Conservation (phyloP, 1,139 yeast genomes). For the Suhomyces choctaworum region DNA sequence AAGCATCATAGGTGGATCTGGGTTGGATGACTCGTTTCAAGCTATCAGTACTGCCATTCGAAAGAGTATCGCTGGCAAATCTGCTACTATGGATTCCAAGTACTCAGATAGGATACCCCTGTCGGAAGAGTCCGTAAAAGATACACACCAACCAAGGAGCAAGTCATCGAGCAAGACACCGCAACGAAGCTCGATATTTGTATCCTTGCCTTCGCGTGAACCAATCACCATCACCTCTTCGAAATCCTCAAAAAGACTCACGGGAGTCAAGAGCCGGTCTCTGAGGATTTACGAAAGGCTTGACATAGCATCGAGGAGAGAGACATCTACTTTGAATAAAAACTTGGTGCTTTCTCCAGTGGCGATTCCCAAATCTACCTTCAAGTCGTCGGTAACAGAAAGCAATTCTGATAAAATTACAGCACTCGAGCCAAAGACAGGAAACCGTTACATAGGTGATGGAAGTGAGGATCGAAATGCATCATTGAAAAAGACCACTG, state of each 20-base stretch:
- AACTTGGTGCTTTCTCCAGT: conserved; percentile 19
- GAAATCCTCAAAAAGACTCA: conserved; percentile 9
- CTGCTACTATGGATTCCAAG: conserved; percentile 8
- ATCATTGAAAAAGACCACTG: no score
- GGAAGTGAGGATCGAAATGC: no score
- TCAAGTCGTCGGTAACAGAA: neutral
- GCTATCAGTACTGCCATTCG: conserved; percentile 43
- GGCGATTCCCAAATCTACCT: conserved; percentile 11
- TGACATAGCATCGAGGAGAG: conserved; percentile 20
- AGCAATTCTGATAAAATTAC: no score
- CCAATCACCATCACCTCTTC: conserved; percentile 29
- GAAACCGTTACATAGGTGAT: no score
- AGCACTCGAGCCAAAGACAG: no score
- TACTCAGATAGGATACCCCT: neutral
- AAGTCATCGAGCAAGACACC: conserved; percentile 25
- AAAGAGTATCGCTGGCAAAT: conserved; percentile 40
- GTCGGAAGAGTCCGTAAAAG: neutral
- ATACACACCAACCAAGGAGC: conserved; percentile 1
- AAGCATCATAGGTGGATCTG: conserved; percentile 4
- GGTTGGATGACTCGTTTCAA: conserved; percentile 28
- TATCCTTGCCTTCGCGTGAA: conserved; percentile 42
- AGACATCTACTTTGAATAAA: conserved; percentile 8
- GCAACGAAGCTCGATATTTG: conserved; percentile 37
- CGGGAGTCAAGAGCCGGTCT: conserved; percentile 13
- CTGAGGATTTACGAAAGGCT: conserved; percentile 22